Conservation (phyloP, 352 stramenopile species). For the Phytophthora idaei region DNA sequence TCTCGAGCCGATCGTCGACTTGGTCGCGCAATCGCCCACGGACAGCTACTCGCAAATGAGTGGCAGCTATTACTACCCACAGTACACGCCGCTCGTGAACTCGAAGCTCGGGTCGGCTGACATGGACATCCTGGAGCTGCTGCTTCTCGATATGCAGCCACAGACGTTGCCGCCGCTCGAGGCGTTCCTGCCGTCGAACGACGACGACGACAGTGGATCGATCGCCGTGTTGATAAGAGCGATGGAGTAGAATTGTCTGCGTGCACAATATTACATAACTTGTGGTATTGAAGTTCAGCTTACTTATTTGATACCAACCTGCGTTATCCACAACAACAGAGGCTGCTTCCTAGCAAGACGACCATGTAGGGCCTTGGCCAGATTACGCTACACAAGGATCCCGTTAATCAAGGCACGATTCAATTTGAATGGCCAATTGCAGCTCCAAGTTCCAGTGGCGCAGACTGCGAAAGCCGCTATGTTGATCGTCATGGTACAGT, state of each 20-base stretch:
- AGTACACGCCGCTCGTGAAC: constrained; percentile 2
- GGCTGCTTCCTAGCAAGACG: too few relatives aligned
- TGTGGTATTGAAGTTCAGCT: neutral
- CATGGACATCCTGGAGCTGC: constrained; percentile 32
- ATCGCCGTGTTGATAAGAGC: constrained; percentile 12
- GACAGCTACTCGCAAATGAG: constrained; percentile 1
- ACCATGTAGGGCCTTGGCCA: too few relatives aligned
- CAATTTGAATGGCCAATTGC: too few relatives aligned
- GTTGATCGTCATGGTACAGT: constrained; percentile 9
- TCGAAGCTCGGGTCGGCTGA: constrained; percentile 10
- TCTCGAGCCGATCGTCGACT: constrained; percentile 6
- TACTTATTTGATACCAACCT: neutral
- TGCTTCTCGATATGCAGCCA: constrained; percentile 24
- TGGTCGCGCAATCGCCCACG: neutral
- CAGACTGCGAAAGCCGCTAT: neutral
- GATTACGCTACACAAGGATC: neutral
- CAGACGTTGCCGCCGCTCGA: constrained; percentile 20
- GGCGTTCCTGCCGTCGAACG: constrained; percentile 11
- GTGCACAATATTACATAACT: neutral
- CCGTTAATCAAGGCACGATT: too few relatives aligned
- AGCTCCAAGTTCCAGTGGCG: too few relatives aligned
- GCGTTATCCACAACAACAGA: neutral
- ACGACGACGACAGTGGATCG: constrained; percentile 7
- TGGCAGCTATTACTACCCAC: constrained; percentile 1
- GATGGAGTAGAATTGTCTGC: neutral